Evolutionary conservation across 2,329 filamentous ascomycete genomes (phyloP).

Genomic region (Talaromyces funiculosus): DNA sequence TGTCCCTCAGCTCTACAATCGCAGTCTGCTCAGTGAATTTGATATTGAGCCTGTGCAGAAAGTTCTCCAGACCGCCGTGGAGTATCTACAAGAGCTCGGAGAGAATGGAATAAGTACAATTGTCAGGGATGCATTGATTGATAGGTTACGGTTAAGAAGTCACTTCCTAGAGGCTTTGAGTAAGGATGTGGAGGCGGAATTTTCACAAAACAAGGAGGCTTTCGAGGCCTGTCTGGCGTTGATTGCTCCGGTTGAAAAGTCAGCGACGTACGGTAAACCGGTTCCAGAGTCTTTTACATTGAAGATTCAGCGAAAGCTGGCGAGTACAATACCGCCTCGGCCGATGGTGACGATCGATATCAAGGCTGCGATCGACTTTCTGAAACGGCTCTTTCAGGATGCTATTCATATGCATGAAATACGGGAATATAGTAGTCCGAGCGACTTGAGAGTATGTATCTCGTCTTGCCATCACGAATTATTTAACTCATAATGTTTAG

Average conservation of each 20-base stretch:
- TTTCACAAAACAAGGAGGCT: slow-evolving; percentile 25
- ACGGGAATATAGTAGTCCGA: slow-evolving; percentile 61
- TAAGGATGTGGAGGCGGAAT: slow-evolving; percentile 27
- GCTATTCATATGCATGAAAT: slow-evolving; percentile 63
- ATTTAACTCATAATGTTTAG: slow-evolving; percentile 35
- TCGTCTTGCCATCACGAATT: background rate
- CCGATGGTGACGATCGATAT: slow-evolving; percentile 76
- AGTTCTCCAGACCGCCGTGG: slow-evolving; percentile 51
- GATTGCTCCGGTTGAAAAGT: slow-evolving; percentile 54
- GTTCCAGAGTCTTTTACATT: slow-evolving; percentile 79
- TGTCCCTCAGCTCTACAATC: slow-evolving; percentile 82
- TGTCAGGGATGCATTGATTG: slow-evolving; percentile 52
- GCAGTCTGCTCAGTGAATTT: slow-evolving; percentile 65
- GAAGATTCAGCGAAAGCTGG: slow-evolving; percentile 84
- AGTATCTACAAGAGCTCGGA: slow-evolving; percentile 41
- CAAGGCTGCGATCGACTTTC: slow-evolving; percentile 63
- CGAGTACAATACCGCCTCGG: slow-evolving; percentile 87
- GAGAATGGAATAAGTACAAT: slow-evolving; percentile 29
- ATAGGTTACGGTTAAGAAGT: slow-evolving; percentile 62
- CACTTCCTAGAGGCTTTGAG: slow-evolving; percentile 39
- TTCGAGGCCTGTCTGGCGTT: slow-evolving; percentile 33
- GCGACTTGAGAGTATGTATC: slow-evolving; percentile 60
- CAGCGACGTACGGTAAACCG: slow-evolving; percentile 56
- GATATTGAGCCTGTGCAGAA: slow-evolving; percentile 51
- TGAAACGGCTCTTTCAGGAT: slow-evolving; percentile 67